These are phyloP conservation scores for Sporothrix sp. DNA, from an alignment of 2,329 filamentous ascomycete genomes.

Conservation along the genomic window DNA sequence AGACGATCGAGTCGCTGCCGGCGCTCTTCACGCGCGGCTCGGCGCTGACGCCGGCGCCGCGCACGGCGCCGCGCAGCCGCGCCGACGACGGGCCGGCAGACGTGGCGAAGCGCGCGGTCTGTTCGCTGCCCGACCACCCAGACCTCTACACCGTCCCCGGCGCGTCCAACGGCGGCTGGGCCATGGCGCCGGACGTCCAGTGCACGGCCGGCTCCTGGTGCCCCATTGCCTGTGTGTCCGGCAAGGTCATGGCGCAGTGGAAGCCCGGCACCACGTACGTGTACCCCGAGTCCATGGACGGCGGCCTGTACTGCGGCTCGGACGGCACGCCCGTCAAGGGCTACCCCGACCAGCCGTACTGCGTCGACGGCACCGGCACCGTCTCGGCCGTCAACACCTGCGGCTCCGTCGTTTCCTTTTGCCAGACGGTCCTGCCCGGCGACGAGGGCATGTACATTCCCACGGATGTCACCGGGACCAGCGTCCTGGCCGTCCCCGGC, in stretches of 20 bases:
- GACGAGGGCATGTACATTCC: slow-evolving; percentile 78
- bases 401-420: slow-evolving; percentile 55
- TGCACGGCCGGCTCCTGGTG: slow-evolving; percentile 62
- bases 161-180: slow-evolving; percentile 62
- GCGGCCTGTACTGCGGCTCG: slow-evolving; percentile 62
- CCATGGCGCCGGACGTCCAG: slow-evolving; percentile 64
- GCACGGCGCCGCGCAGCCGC: slow-evolving; percentile 22
- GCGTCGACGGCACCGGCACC: slow-evolving; percentile 56
- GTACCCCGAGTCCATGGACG: slow-evolving; percentile 65
- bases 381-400: slow-evolving; percentile 59
- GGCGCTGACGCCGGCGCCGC: neutral
- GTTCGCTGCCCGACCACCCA: slow-evolving; percentile 55
- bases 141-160: slow-evolving; percentile 62
- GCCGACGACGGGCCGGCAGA: slow-evolving; percentile 20
- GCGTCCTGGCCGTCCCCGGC: slow-evolving; percentile 61
- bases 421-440: slow-evolving; percentile 69
- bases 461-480: slow-evolving; percentile 49
- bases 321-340: slow-evolving; percentile 58
- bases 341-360: slow-evolving; percentile 58
- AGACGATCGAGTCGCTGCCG: slow-evolving; percentile 14
- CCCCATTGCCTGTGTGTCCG: slow-evolving; percentile 65
- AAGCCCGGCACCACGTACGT: slow-evolving; percentile 58
- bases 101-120: slow-evolving; percentile 42
- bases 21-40: slow-evolving; percentile 8
- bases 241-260: slow-evolving; percentile 73